Base-by-base conservation (phyloP, 2,329 filamentous ascomycete species). In the Beauveria sp. region DNA sequence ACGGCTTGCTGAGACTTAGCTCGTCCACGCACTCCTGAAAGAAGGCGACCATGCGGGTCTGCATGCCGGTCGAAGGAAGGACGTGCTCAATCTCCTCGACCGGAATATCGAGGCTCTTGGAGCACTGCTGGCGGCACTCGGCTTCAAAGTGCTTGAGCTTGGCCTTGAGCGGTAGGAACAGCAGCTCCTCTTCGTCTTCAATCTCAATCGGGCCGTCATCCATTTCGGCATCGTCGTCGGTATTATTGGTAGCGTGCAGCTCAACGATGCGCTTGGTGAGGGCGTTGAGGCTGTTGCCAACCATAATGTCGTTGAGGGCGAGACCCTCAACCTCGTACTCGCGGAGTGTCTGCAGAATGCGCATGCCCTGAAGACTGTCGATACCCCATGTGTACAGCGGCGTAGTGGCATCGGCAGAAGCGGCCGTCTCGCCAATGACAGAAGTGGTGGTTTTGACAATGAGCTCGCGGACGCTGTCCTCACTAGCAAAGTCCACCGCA, bases 41-140 rank as follows among this genome's bases (percentile, higher is more conserved):
- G 42, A 63, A 58, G 54, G 53, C 55, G n/a, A 63, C 46, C 52
- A 63, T 63, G 45, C 62, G 53, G 3, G 56, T 56, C 54, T 52
- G 58, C 45, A 63, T 46, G 7, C 54, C 51, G 7, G 63, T 64
- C 5, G 61, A 30, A 22, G 62, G 62, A 7, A 61, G 42, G 7
- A 63, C 62, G 24, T 61, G 43, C 24, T 58, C 62, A 26, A 63
- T 58, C 7, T 63, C 45, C 14, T 63, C 58, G 40, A 5, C 43
- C 12, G 62, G 46, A 38, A 63, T 30, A 14, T 40, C 52, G 10
- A 63, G 62, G 2, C 52, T 38, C 24, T 57, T 20, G 53, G 20
- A 38, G 50, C 62, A 63, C 30, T 58, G 45, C 5, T 40, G 38
- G 10, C 52, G 57, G 42, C 62, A 63, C n/a, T 61, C 22, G 16